Evolutionary conservation across 768 basidiomycete species (phyloP), one percentile per base, ranked within the genome.

Genomic region (Lactarius akahatsu): DNA sequence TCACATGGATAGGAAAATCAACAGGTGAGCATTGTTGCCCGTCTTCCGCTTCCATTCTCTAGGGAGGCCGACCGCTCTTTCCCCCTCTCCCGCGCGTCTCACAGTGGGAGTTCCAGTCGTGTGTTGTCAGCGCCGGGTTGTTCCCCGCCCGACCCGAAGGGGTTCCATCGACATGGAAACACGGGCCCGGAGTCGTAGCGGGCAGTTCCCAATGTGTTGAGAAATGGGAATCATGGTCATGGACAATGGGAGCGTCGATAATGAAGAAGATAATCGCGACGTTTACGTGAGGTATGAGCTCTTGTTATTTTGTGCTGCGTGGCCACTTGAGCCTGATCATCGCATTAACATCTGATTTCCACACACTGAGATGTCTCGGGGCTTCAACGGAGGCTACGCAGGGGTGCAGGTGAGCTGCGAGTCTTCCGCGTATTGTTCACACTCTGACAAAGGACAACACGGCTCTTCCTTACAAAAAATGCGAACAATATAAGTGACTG

Each of bases 1-100:
- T 47, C 62, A 28, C 70, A 71, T 45, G 70, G 68, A 30, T 69
- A 68, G 68, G 70, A 71, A 23, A 69, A 71, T 16, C 70, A 71
- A 30, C 70, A 63, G 65, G 70, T 69, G 23, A 50, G 69, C 56
- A 3, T 5, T 28, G 11, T 1, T 23, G 1, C n/a, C 20, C 9
- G 28, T 20, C 32, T 4, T 32, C 45, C 7, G 16, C 47, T 26
- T 16, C 32, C 28, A 3, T 8, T 23, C 10, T 55, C 20, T 13
- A 4, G 32, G 18, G 45, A 16, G 23, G 13, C 50, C 59, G 45
- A 38, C 28, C 30, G 20, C 28, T 1, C 28, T 2, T 2, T 28
- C 28, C 28, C 28, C 28, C 28, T 55, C 23, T 16, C 52, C 43
- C 8, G 20, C 10, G 18, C 34, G 4, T 34, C 10, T 9, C 28